Conservation (phyloP, 106 monocot species). For the Agapanthus africanus region DNA sequence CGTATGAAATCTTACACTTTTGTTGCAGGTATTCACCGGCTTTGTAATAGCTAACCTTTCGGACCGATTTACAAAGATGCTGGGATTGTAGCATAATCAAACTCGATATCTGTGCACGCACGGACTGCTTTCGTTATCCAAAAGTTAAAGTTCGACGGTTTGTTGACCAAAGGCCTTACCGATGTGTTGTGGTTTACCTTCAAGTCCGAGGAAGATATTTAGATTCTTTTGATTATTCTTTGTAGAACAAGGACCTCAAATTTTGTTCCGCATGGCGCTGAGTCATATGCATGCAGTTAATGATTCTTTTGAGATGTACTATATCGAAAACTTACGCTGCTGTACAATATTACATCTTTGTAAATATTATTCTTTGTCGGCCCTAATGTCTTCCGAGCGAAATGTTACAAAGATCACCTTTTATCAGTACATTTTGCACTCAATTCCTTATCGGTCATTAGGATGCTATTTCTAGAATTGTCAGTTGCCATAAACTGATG, state of each 20-base stretch:
- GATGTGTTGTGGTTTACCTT: neutral
- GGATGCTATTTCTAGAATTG: too few relatives aligned
- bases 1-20: too few relatives aligned
- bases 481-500: too few relatives aligned
- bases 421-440: neutral
- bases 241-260: neutral
- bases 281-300: neutral
- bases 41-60: conserved; percentile 93
- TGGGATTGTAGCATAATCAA: conserved; percentile 48
- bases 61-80: conserved; percentile 43
- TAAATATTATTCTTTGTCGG: neutral
- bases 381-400: neutral
- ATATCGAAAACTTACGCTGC: neutral
- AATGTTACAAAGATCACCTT: neutral
- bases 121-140: neutral
- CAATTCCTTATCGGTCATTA: too few relatives aligned
- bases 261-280: neutral
- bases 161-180: neutral
- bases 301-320: neutral
- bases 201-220: neutral
- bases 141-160: neutral
- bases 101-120: too few relatives aligned
- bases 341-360: neutral
- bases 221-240: conserved; percentile 3
- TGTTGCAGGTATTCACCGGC: conserved; percentile 87